These are phyloP conservation scores for Ganoderma leucocontextum DNA, from an alignment of 1,284 basidiomycete species.

Conservation along the genomic window DNA sequence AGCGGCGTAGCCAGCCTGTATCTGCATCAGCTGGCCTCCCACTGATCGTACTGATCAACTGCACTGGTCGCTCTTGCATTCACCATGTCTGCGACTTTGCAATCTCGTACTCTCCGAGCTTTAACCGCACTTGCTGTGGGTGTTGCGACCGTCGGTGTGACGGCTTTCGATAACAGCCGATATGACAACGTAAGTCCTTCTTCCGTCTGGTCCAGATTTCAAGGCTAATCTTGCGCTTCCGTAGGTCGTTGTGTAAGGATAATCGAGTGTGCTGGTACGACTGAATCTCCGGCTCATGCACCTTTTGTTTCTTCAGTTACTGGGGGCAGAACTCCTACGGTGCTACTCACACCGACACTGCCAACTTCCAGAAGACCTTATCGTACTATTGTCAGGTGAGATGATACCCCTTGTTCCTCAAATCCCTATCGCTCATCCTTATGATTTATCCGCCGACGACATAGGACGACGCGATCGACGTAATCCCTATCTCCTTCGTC, in stretches of 20 bases:
- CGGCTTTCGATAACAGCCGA: slow-evolving; percentile 57
- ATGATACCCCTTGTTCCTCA: not conserved
- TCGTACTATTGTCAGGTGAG: slow-evolving; percentile 65
- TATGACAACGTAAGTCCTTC: slow-evolving; percentile 63
- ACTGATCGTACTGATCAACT: slow-evolving; percentile 21
- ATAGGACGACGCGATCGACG: slow-evolving; percentile 68
- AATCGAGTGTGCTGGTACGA: not conserved
- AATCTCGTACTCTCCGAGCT: slow-evolving; percentile 25
- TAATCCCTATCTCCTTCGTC: slow-evolving; percentile 69
- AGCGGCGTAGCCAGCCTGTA: not conserved
- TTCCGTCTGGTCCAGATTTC: not conserved
- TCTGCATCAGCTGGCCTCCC: slow-evolving; percentile 24
- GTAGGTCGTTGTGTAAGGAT: slow-evolving; percentile 11
- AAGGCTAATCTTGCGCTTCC: not conserved
- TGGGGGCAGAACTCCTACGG: slow-evolving; percentile 78
- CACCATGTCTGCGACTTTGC: slow-evolving; percentile 25
- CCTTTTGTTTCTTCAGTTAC: slow-evolving; percentile 48
- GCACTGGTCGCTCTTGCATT: slow-evolving; percentile 6
- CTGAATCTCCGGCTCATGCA: slow-evolving; percentile 11
- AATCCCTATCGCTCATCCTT: not conserved
- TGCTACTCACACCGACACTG: slow-evolving; percentile 55
- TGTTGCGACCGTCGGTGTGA: slow-evolving; percentile 25
- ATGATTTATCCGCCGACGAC: not conserved
- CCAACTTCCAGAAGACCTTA: slow-evolving; percentile 63
- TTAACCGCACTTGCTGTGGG: slow-evolving; percentile 26